Base-by-base conservation (phyloP, 805 yeast species). In the Nakazawaea laoshanensis region DNA sequence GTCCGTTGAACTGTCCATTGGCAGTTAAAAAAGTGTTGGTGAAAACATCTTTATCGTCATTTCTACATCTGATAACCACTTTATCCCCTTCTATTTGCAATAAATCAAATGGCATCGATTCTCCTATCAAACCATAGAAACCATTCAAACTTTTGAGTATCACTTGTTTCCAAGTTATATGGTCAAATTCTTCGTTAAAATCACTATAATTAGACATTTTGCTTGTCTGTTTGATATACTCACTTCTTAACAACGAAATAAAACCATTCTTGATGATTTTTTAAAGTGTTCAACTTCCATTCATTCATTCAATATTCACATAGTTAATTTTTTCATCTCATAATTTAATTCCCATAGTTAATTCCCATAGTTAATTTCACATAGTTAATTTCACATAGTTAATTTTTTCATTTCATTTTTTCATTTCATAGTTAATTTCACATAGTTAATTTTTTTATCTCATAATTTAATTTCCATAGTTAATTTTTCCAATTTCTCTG, bases 51-150 rank as follows among this genome's bases (percentile, higher is more conserved):
- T 23, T 29, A n/a, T 37, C 40, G 6, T 37, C 35, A n/a, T 18
- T 29, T 5, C 14, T 11, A 19, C 33, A 29, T 26, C 40, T 13
- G 18, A 37, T 22, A 14, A 37, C 19, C 13, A 27, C 35, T 5
- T 19, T 11, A 9, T 14, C 13, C 4, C 10, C 11, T 12, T 27
- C 32, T 12, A 16, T n/a, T 17, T 42, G 46, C 19, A 45, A 24
- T 6, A 47, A 19, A 24, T 47, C 49, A 17, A 38, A 44, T 20
- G 37, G 43, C 18, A 44, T 15, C 6, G 49, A 33, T 23, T 45
- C 49, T 12, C 49, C 51, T 10, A 47, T 33, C 26, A 42, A 7
- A 3, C 49, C 51, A 21, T 47, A 40, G 25, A 38, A 29, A n/a
- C 41, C 41, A 23, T 28, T 36, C 27, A 47, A 24, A 28, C 42